These are phyloP conservation scores for Neophaeococcomyces aloes DNA, from an alignment of 2,329 filamentous ascomycete species.

Conservation along the genomic window DNA sequence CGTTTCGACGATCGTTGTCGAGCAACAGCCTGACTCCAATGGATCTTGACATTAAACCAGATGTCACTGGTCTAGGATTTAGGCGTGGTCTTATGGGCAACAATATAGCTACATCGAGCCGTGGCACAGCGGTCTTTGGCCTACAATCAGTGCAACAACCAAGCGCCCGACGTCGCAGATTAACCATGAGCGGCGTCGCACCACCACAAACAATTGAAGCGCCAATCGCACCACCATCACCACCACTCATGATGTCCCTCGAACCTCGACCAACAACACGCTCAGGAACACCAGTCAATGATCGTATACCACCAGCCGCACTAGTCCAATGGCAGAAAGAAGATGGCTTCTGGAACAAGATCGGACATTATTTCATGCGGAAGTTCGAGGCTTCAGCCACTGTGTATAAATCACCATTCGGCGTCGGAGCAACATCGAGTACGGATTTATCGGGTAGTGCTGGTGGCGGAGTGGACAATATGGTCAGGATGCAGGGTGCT, in stretches of 20 bases:
- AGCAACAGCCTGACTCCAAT: conserved; percentile 14
- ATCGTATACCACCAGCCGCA: conserved; percentile 15
- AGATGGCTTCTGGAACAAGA: conserved; percentile 20
- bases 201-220: conserved; percentile 1
- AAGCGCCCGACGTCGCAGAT: conserved; percentile 2
- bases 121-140: background rate
- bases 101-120: background rate
- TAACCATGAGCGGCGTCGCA: conserved; percentile 2
- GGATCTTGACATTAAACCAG: conserved; percentile 15
- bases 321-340: conserved; percentile 15
- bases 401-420: conserved; percentile 19
- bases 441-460: background rate
- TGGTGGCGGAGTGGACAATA: background rate
- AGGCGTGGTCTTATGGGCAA: background rate
- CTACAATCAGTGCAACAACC: conserved; percentile 3
- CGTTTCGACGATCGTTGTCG: conserved; percentile 13
- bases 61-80: conserved; percentile 1
- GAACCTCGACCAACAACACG: conserved; percentile 15
- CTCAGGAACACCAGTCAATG: conserved; percentile 17
- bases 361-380: conserved; percentile 17
- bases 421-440: background rate
- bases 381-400: conserved; percentile 17
- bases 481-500: conserved; percentile 6
- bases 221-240: conserved; percentile 16
- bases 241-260: conserved; percentile 11